These are phyloP conservation scores for Aschersonia sp. DNA, from an alignment of 2,329 filamentous ascomycete genomes.

Conservation along the genomic window DNA sequence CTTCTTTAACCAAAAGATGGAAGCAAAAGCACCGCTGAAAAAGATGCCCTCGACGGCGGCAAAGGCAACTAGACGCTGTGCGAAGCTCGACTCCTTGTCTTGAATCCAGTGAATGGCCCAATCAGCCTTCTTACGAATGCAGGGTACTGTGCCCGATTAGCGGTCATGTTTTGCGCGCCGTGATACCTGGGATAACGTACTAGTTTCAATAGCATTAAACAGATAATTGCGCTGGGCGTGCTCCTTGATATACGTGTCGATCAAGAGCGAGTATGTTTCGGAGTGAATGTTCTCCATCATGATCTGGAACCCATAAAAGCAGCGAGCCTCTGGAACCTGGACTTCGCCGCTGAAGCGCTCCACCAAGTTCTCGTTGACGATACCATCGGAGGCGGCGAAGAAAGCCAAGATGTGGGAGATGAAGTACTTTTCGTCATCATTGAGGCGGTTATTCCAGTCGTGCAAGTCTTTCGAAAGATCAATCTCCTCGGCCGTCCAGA, in stretches of 20 bases:
- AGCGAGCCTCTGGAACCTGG: constrained; percentile 92
- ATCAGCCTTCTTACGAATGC: constrained; percentile 96
- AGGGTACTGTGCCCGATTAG: constrained; percentile 49
- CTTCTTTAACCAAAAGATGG: constrained; percentile 99
- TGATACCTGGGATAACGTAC: constrained; percentile 31
- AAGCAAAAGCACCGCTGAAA: constrained; percentile 96
- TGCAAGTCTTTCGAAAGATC: constrained; percentile 97
- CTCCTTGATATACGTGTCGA: constrained; percentile 99
- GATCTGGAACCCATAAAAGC: constrained; percentile 99
- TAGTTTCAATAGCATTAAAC: constrained; percentile 98
- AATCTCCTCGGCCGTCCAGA: constrained; percentile 99
- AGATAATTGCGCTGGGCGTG: constrained; percentile 84
- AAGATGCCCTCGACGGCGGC: constrained; percentile 98
- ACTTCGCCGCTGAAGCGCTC: constrained; percentile 97
- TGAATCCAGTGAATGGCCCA: constrained; percentile 94
- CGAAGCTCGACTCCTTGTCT: constrained; percentile 87
- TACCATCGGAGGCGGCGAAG: constrained; percentile 96
- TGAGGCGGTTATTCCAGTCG: constrained; percentile 98
- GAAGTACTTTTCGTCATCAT: constrained; percentile 95
- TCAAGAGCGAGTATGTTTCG: constrained; percentile 96
- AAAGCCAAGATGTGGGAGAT: constrained; percentile 97
- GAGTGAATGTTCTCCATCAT: constrained; percentile 99
- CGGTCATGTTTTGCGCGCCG: not conserved
- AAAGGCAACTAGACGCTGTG: constrained; percentile 88
- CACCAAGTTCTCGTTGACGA: constrained; percentile 98